Evolutionary conservation across 1,284 basidiomycete species (phyloP).

Genomic region (Amylostereum chailletii): DNA sequence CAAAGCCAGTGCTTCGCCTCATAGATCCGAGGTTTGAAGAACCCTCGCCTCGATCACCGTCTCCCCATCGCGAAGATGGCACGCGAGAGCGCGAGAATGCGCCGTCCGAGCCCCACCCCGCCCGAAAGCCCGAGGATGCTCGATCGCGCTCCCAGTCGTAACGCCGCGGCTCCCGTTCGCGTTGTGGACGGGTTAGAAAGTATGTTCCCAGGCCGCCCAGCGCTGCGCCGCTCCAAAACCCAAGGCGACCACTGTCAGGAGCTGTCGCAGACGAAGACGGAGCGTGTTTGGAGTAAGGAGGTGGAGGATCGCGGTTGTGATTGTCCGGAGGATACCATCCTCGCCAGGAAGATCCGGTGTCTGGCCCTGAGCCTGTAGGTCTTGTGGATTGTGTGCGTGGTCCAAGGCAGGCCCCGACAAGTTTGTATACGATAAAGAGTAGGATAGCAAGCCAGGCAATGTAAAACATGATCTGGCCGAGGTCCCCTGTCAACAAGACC

Average conservation of each 20-base stretch:
- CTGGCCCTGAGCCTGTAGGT: constrained; percentile 22
- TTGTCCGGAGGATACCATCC: constrained; percentile 44
- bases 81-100: constrained; percentile 18
- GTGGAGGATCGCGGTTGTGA: constrained; percentile 36
- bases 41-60: constrained; percentile 58
- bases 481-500: not conserved
- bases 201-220: constrained; percentile 60
- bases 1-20: constrained; percentile 62
- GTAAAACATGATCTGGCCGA: constrained; percentile 28
- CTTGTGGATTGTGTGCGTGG: constrained; percentile 14
- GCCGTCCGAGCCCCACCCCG: constrained; percentile 15
- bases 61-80: constrained; percentile 16
- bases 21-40: constrained; percentile 57
- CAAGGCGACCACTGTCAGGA: constrained; percentile 43
- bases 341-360: constrained; percentile 16
- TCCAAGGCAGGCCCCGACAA: constrained; percentile 46
- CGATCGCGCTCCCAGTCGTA: constrained; percentile 49
- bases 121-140: constrained; percentile 11
- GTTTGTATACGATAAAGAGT: constrained; percentile 45
- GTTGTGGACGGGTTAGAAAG: constrained; percentile 33
- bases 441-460: constrained; percentile 47
- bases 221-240: constrained; percentile 76
- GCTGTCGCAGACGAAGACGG: constrained; percentile 15
- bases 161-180: constrained; percentile 18
- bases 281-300: constrained; percentile 62